Base-by-base conservation (phyloP, 2,329 filamentous ascomycete genomes). In the Dothidotthia symphoricarpi region DNA sequence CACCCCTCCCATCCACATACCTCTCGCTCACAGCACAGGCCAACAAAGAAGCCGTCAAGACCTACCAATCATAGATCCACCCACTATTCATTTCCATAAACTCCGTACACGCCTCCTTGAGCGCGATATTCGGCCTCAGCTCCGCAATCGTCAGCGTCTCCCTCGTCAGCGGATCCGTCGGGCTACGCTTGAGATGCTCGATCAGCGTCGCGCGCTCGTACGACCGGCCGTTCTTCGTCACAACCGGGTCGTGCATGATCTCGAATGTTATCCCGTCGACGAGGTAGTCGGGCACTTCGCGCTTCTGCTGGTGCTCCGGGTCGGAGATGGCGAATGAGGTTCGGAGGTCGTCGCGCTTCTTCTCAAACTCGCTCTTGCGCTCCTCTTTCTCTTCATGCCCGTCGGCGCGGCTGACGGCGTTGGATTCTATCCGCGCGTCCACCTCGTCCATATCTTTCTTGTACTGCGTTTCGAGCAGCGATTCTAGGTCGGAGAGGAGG, bases 31-130 rank as follows among this genome's bases (percentile, higher is more conserved):
- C 27, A 35, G 25, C 15, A 31, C 32, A 31, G 39, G 28, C 34
- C 39, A 41, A 35, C 43, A 28, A 47, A 50, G 36, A 39, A 47
- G 49, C 45, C 34, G 36, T 36, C 33, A 32, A 12, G 39, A 57
- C 61, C 55, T 72, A 95, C 85, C 86, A 97, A 63, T 96, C 90
- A 26, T 86, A 89, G 1, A 89, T 88, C 87, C 93, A 95, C 8
- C 88, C 90, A 16, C 47, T 56, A 56, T 95, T 96, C 52, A 86
- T 74, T 17, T 86, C 77, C 41, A 96, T 71, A 56, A 95, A 97
- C 51, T 93, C 86, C 30, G 86, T 82, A 59, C 88, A 94, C 0
- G 88, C 91, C 36, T 86, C 78, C 63, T 83, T 88, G 41, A 97
- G 72, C 1, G 78, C 85, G 29, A 94, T 75, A 63, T 97, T 97